These are phyloP conservation scores for Drechslerella dactyloides DNA, from an alignment of 2,329 filamentous ascomycete species.

Conservation along the genomic window DNA sequence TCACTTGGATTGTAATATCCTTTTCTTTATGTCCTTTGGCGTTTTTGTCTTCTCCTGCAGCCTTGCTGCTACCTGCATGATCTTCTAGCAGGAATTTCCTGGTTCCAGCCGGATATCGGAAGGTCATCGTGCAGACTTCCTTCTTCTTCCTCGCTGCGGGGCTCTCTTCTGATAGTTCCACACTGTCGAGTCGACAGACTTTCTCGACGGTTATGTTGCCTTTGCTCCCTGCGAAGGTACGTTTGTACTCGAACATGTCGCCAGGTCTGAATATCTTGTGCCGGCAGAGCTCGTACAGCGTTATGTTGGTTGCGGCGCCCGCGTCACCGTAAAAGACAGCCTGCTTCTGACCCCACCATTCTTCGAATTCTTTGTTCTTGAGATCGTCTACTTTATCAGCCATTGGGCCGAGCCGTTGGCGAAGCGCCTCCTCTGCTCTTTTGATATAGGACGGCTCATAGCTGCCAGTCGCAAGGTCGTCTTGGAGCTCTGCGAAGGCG, in stretches of 20 bases:
- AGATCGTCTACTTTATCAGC: constrained; percentile 37
- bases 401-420: constrained; percentile 25
- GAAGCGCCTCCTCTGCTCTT: constrained; percentile 37
- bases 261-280: constrained; percentile 31
- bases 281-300: constrained; percentile 41
- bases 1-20: constrained; percentile 31
- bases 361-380: constrained; percentile 49
- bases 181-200: constrained; percentile 21
- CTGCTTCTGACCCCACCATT: constrained; percentile 50
- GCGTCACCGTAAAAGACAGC: constrained; percentile 44
- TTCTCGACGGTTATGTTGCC: constrained; percentile 34
- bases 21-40: constrained; percentile 11
- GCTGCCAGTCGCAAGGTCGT: constrained; percentile 31
- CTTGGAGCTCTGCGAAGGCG: constrained; percentile 40
- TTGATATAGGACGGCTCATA: constrained; percentile 43
- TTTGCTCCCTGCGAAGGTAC: constrained; percentile 24
- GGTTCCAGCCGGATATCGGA: constrained; percentile 26
- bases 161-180: constrained; percentile 19
- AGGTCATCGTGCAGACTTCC: constrained; percentile 38
- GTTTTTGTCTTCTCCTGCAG: neutral
- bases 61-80: too few species aligned
- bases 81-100: constrained; percentile 30
- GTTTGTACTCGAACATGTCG: constrained; percentile 45
- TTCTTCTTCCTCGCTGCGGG: constrained; percentile 30
- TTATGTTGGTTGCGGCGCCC: constrained; percentile 35